These are phyloP conservation scores for Hortaea sp. DNA, from an alignment of 2,329 filamentous ascomycete genomes.

Conservation along the genomic window DNA sequence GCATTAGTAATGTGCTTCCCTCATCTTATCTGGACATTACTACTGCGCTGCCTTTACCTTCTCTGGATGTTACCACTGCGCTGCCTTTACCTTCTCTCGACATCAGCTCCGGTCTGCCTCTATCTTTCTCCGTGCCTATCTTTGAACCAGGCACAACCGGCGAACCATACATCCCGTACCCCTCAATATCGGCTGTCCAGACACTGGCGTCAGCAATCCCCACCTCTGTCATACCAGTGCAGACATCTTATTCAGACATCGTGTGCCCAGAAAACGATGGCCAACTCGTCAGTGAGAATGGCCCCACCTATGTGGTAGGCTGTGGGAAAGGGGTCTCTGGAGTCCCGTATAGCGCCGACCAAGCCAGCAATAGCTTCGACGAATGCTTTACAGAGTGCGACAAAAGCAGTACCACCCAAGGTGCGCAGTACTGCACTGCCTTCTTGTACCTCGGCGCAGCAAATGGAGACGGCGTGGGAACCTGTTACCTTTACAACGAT, in stretches of 20 bases:
- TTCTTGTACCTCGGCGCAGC: slow-evolving; percentile 12
- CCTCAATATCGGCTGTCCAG: neutral
- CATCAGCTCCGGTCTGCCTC: too few relatives aligned
- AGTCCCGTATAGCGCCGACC: neutral
- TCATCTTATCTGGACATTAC: too few relatives aligned
- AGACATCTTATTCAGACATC: slow-evolving; percentile 8
- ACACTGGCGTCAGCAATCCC: slow-evolving; percentile 8
- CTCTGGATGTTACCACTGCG: too few relatives aligned
- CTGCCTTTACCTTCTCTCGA: too few relatives aligned
- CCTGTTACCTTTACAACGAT: slow-evolving; percentile 15
- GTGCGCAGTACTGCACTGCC: slow-evolving; percentile 14
- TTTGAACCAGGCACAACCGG: neutral
- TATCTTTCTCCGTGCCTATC: neutral
- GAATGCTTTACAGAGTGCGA: neutral
- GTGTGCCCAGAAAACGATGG: slow-evolving; percentile 11
- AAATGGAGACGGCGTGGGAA: slow-evolving; percentile 11
- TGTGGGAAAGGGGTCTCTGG: slow-evolving; percentile 12
- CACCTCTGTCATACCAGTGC: slow-evolving; percentile 8
- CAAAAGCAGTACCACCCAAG: slow-evolving; percentile 7
- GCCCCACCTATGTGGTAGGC: slow-evolving; percentile 11
- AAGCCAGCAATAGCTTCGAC: neutral
- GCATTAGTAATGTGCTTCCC: too few relatives aligned
- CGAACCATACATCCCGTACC: neutral
- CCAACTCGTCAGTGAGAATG: slow-evolving; percentile 12
- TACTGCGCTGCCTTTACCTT: too few relatives aligned